phyloP scores from a whole-genome alignment of 2,329 filamentous ascomycete genomes.

The Fusarium zealandicum region DNA sequence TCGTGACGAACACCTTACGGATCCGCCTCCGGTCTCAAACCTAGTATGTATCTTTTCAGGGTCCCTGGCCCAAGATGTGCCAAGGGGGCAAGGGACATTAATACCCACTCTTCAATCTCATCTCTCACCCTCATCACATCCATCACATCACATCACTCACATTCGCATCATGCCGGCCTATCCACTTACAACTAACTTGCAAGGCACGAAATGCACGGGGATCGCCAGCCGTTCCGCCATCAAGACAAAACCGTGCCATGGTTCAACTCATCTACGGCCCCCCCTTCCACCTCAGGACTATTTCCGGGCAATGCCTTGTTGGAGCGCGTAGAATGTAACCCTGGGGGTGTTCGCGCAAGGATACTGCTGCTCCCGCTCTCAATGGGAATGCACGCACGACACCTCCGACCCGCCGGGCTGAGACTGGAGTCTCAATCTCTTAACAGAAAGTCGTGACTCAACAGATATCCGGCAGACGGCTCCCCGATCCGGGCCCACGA shows the following conservation, averaged over 20 bases:
- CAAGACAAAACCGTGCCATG: constrained; percentile 4
- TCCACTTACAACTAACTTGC: neutral
- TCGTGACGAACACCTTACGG: constrained; percentile 35
- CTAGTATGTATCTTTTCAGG: constrained; percentile 8
- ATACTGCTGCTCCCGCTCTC: constrained; percentile 32
- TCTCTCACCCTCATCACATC: too few relatives aligned
- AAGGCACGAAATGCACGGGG: constrained; percentile 1
- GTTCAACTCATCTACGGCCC: constrained; percentile 18
- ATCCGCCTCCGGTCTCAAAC: constrained; percentile 30
- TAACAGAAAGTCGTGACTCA: neutral
- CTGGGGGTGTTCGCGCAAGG: constrained; percentile 21
- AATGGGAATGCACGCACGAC: constrained; percentile 39
- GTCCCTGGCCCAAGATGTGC: constrained; percentile 12
- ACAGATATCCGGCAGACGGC: neutral
- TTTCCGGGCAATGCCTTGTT: neutral
- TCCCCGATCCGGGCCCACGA: constrained; percentile 11
- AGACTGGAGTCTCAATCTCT: constrained; percentile 34
- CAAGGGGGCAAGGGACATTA: constrained; percentile 1
- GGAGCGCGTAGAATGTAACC: neutral
- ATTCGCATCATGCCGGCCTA: constrained; percentile 24
- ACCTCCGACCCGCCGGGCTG: constrained; percentile 36
- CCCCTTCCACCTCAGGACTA: constrained; percentile 10
- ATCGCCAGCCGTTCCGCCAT: constrained; percentile 8
- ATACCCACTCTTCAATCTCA: constrained; percentile 31
- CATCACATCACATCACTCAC: constrained; percentile 14